Percentiles rank a stretch among this genome's conserved stretches.
These are phyloP conservation scores for Salix udensis DNA, from an alignment of 345 rosid genomes.

Conservation along the genomic window DNA sequence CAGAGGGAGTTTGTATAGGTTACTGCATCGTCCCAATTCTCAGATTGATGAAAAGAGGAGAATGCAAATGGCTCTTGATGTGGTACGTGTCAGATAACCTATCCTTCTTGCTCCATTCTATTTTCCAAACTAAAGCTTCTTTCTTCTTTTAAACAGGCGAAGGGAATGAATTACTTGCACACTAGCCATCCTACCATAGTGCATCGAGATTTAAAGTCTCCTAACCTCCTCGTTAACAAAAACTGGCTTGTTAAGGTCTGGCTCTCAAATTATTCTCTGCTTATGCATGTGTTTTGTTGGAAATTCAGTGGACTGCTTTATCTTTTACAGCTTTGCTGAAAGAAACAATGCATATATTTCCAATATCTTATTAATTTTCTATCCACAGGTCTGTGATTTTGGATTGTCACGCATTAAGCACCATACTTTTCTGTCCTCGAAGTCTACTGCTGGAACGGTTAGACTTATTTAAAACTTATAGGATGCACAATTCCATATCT, in stretches of 20 bases:
- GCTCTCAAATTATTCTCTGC: background rate
- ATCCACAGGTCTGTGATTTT: slow-evolving; percentile 76
- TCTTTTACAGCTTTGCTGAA: slow-evolving; percentile 5
- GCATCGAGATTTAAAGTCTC: slow-evolving; percentile 95
- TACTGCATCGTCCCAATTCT: slow-evolving; percentile 75
- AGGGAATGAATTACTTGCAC: slow-evolving; percentile 95
- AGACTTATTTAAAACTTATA: background rate
- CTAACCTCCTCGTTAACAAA: slow-evolving; percentile 93
- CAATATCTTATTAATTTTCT: slow-evolving; percentile 14
- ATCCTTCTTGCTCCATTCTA: slow-evolving; percentile 1
- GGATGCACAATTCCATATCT: background rate
- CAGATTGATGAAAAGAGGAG: slow-evolving; percentile 84
- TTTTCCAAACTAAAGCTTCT: slow-evolving; percentile 1
- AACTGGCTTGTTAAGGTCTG: slow-evolving; percentile 94
- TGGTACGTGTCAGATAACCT: slow-evolving; percentile 47
- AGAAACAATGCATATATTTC: background rate
- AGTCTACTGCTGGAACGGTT: slow-evolving; percentile 98
- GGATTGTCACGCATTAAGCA: slow-evolving; percentile 93
- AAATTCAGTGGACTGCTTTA: background rate
- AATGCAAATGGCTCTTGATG: slow-evolving; percentile 95
- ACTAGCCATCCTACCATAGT: slow-evolving; percentile 90
- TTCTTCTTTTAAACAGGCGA: slow-evolving; percentile 54
- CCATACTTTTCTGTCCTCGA: slow-evolving; percentile 86
- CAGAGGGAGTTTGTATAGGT: slow-evolving; percentile 94
- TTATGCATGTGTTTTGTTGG: background rate